Base-by-base conservation (phyloP, 768 basidiomycete species). In the Kondoa subrosea region DNA sequence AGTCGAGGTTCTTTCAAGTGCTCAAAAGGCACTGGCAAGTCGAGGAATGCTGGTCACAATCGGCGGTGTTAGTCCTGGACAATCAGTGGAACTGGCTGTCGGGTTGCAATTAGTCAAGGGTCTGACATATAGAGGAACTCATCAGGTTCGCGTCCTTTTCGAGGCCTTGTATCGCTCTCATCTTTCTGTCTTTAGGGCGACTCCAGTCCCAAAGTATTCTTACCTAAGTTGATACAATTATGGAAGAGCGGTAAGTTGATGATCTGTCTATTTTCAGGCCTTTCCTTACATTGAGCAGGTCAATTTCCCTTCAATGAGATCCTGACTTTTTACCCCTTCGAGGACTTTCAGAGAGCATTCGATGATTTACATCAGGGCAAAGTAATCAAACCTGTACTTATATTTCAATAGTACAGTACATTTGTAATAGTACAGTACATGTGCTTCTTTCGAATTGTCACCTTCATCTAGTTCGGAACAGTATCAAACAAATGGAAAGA, bases 241-340 rank as follows among this genome's bases (percentile, higher is more conserved):
- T 66, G 65, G 65, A 34, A 57, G 56, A 34, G 58, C 26, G 65
- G 65, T 50, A 25, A 57, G 34, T 26, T n/a, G n/a, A n/a, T n/a
- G n/a, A n/a, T n/a, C n/a, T n/a, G n/a, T n/a, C n/a, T n/a, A n/a
- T n/a, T n/a, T n/a, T n/a, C n/a, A n/a, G n/a, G n/a, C n/a, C n/a
- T n/a, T n/a, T n/a, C n/a, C n/a, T n/a, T n/a, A n/a, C n/a, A n/a
- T n/a, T n/a, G n/a, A n/a, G n/a, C 4, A 65, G 64, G 31, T n/a
- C 30, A 32, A 56, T 66, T 59, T 62, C 65, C 65, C n/a, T 66
- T 66, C 26, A 56, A 66, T 31, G 65, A 66, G 4, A 30, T 66
- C 3, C 65, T 66, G 40, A 56, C 65, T n/a, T 66, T 66, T 56
- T 66, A 66, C 26, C 56, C 32, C 16, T 66, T 66, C 56, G 65